Conservation (phyloP, 148 eudicot genomes). For the Vaccinium darrowii region DNA sequence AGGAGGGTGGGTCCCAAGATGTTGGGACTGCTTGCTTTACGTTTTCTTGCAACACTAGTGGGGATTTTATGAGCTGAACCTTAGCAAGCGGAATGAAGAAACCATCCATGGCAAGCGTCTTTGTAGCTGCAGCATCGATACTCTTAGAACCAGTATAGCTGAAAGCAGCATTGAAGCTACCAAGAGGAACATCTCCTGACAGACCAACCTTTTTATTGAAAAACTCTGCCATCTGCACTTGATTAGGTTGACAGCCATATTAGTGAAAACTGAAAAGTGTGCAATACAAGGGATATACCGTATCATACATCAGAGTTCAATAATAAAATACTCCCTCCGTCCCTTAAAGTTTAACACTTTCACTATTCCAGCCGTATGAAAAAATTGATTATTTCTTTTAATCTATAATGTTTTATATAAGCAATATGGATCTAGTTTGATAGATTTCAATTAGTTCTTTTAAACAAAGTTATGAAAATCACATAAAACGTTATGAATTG, state of each 20-base stretch:
- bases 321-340: no score
- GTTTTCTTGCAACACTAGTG: constrained; percentile 57
- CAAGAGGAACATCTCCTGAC: constrained; percentile 64
- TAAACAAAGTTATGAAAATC: no score
- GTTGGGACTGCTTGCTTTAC: constrained; percentile 68
- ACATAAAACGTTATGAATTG: no score
- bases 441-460: no score
- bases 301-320: not conserved
- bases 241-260: constrained; percentile 15
- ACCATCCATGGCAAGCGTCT: constrained; percentile 73
- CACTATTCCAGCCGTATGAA: no score
- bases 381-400: no score
- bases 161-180: constrained; percentile 89
- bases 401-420: no score
- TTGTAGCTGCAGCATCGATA: constrained; percentile 67
- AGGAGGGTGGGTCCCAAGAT: constrained; percentile 83
- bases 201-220: constrained; percentile 71
- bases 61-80: constrained; percentile 47
- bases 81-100: constrained; percentile 67
- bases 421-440: no score
- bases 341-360: no score
- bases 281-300: not conserved
- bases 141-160: constrained; percentile 82
- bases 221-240: constrained; percentile 77
- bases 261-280: constrained; percentile 16